Evolutionary conservation across 2,329 filamentous ascomycete species (phyloP), one percentile per base, ranked within the genome.

Genomic region (Fusarium scirpi): DNA sequence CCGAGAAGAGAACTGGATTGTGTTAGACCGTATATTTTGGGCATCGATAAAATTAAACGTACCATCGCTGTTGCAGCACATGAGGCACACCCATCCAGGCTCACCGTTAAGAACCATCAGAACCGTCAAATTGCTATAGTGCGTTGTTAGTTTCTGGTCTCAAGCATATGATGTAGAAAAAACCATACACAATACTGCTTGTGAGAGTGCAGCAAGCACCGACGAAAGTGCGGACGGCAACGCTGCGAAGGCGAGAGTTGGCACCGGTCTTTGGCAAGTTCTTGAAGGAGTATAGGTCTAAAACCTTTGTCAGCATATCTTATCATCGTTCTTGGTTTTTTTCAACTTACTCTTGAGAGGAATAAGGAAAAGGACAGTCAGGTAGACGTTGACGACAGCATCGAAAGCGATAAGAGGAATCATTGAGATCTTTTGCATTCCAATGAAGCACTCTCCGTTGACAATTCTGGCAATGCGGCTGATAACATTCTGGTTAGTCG

Each of bases 21-120:
- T 27, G 47, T 73, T 20, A 59, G 34, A 9, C 45, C 16, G 15
- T 9, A 22, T 24, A 15, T 32, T n/a, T n/a, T 20, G 41, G 15
- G 20, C 15, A 24, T n/a, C 20, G 22, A 18, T 24, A 27, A 27
- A 27, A 34, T 29, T 20, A 62, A 30, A 79, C 83, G 73, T 77
- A 89, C 88, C 85, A 74, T 91, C 89, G 66, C 84, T 83, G 72
- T 90, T 91, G 74, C 89, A 91, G 72, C 87, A 88, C 80, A 90
- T 88, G 6, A 91, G 82, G 69, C 88, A 91, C 5, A 91, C 83
- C 88, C 89, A 91, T 5, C 86, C 89, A 4, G 86, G 88, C 74
- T 91, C 89, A 15, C 89, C 89, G 25, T 87, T 78, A 3, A 91
- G 82, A 2, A 82, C 82, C 81, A 89, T 85, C 1, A 91, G 78